Percentiles rank a stretch among this genome's conserved stretches.
Conservation (phyloP, 345 rosid genomes). For the Mercurialis annua region DNA sequence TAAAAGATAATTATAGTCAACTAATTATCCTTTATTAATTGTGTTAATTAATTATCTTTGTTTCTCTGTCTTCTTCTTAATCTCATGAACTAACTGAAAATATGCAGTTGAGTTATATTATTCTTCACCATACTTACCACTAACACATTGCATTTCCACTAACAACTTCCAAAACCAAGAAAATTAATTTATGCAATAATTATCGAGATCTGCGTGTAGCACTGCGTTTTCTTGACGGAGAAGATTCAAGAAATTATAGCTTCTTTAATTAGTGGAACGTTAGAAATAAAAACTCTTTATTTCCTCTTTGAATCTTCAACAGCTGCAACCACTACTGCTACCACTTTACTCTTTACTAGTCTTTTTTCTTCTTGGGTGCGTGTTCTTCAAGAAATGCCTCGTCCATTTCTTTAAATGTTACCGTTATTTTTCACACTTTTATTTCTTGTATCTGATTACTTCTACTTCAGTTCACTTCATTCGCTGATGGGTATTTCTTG, state of each 20-base stretch:
- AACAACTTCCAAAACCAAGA: too few relatives aligned
- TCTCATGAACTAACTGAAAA: background rate
- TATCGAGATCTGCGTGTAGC: conserved; percentile 11
- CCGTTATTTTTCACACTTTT: background rate
- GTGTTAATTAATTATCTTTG: background rate
- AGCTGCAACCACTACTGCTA: background rate
- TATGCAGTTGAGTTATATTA: too few relatives aligned
- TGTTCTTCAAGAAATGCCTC: conserved; percentile 9
- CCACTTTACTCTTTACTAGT: conserved; percentile 4
- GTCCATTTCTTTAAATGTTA: background rate
- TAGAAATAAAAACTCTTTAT: background rate
- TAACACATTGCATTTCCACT: too few relatives aligned
- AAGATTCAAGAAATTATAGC: conserved; percentile 1
- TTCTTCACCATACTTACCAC: too few relatives aligned
- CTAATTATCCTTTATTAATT: too few relatives aligned
- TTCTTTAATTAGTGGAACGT: conserved; percentile 7
- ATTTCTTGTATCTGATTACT: background rate
- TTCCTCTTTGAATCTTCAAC: conserved; percentile 1
- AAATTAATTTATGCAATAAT: too few relatives aligned
- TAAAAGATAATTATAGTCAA: too few relatives aligned
- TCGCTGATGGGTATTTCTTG: background rate
- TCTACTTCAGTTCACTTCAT: background rate
- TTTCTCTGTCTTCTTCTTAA: background rate
- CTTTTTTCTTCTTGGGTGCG: background rate
- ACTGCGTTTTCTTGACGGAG: conserved; percentile 17